Base-by-base conservation (phyloP, 148 eudicot genomes). In the Diospyros kaki region DNA sequence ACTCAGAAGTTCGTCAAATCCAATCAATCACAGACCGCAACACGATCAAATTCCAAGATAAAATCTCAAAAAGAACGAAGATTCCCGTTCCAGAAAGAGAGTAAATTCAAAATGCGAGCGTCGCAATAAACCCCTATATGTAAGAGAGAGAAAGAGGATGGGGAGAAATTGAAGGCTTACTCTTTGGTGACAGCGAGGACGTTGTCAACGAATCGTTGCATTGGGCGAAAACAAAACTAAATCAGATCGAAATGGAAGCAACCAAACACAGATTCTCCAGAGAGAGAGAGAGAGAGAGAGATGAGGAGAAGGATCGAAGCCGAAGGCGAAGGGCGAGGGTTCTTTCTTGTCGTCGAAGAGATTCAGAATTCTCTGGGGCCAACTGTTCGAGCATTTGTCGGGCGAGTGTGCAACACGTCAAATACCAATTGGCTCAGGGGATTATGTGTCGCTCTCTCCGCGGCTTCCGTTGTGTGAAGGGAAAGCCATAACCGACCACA, bases 131-230 rank as follows among this genome's bases (percentile, higher is more conserved):
- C 28, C 28, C 9, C 46, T 42, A 64, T 4, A 61, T 18, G 51
- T 11, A 66, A 18, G 9, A 43, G 15, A 38, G 63, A 52, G 14
- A 38, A 28, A 28, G 28, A 28, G 28, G 28, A 28, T 28, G 28
- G 28, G 28, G 28, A 39, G 54, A 9, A 53, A 72, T 44, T 6
- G 65, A 55, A 46, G 58, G 76, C 90, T 81, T 50, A 89, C 93
- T 89, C 93, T 79, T 89, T 89, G 81, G 90, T 83, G 52, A 85
- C 81, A 62, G 93, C 93, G 64, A 89, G 83, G 83, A 81, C 84
- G 82, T 78, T 85, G 83, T 89, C 93, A 79, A 89, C 93, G 56
- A 81, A 65, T 71, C 93, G 84, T 76, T 89, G 93, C 89, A 89
- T 87, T 68, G 73, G 69, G 73, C 42, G 18, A 53, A 13, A 12